These are phyloP conservation scores for Diospyros lotus DNA, from an alignment of 148 eudicot species.

Conservation along the genomic window DNA sequence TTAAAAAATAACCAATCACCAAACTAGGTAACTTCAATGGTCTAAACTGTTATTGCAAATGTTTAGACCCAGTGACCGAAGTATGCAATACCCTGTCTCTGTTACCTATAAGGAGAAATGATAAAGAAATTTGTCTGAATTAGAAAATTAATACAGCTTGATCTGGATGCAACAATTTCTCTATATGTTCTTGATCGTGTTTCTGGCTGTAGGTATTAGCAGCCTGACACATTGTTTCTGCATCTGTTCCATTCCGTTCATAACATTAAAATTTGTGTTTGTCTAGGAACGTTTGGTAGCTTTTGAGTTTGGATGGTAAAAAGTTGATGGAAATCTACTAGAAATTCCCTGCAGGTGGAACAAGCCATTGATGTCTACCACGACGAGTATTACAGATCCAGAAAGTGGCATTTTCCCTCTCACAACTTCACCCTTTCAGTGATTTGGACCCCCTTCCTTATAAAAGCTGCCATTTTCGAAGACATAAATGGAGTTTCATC, in stretches of 20 bases:
- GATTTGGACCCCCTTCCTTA: slow-evolving; percentile 75
- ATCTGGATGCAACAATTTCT: neutral
- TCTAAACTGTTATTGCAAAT: too few relatives aligned
- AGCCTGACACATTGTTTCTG: neutral
- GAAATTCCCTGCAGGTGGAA: slow-evolving; percentile 45
- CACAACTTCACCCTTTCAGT: slow-evolving; percentile 63
- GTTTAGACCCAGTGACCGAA: too few relatives aligned
- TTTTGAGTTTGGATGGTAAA: neutral
- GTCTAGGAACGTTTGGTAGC: neutral
- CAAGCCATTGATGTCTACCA: slow-evolving; percentile 61
- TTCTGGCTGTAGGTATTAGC: too few relatives aligned
- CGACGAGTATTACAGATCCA: slow-evolving; percentile 50
- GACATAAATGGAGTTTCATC: slow-evolving; percentile 57
- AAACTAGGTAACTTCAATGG: too few relatives aligned
- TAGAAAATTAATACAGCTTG: neutral
- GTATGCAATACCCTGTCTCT: too few relatives aligned
- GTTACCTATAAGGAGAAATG: too few relatives aligned
- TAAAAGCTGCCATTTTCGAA: slow-evolving; percentile 57
- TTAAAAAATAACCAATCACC: too few relatives aligned
- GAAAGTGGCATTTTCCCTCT: slow-evolving; percentile 60
- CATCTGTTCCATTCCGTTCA: neutral
- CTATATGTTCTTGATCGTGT: too few relatives aligned
- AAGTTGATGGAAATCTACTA: neutral
- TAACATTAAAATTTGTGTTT: neutral
- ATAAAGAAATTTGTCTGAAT: too few relatives aligned